Conservation (phyloP, 2,329 filamentous ascomycete genomes). For the Pseudogymnoascus verrucosus region DNA sequence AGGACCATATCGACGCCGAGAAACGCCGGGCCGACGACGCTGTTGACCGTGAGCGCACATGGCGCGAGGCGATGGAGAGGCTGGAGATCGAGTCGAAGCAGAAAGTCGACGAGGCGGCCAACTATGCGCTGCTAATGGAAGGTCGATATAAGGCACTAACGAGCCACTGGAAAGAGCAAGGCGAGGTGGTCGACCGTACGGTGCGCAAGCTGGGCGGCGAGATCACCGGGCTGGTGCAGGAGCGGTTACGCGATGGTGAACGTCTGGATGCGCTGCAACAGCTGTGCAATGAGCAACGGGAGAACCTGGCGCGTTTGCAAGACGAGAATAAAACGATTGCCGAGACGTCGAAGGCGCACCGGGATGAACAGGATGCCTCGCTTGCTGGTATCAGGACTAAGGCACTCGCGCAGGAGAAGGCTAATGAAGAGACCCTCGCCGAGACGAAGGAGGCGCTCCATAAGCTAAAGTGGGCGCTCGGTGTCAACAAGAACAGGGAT, state of each 20-base stretch:
- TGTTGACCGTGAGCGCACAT: slow-evolving; percentile 50
- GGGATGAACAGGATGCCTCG: slow-evolving; percentile 52
- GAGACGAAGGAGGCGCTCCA: slow-evolving; percentile 53
- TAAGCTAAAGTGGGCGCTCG: slow-evolving; percentile 66
- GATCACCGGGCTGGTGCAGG: slow-evolving; percentile 46
- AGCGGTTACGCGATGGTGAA: slow-evolving; percentile 52
- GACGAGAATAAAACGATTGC: slow-evolving; percentile 56
- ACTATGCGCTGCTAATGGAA: slow-evolving; percentile 58
- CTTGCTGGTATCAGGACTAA: slow-evolving; percentile 51
- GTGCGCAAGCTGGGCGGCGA: slow-evolving; percentile 43
- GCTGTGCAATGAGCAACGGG: slow-evolving; percentile 65
- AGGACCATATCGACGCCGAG: slow-evolving; percentile 56
- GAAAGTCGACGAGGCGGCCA: slow-evolving; percentile 58
- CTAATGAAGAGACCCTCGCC: slow-evolving; percentile 51
- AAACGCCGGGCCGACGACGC: slow-evolving; percentile 52
- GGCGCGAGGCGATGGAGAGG: slow-evolving; percentile 57
- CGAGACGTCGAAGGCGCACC: slow-evolving; percentile 55
- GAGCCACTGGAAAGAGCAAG: slow-evolving; percentile 59
- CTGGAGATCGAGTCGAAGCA: slow-evolving; percentile 49
- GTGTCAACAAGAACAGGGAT: slow-evolving; percentile 54
- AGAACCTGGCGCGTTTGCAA: slow-evolving; percentile 53
- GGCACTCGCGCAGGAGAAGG: slow-evolving; percentile 49
- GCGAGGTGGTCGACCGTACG: slow-evolving; percentile 49
- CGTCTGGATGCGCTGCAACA: slow-evolving; percentile 58
- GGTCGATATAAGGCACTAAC: slow-evolving; percentile 61